phyloP scores from a whole-genome alignment of 1,284 basidiomycete genomes.

The Naganishia albida region DNA sequence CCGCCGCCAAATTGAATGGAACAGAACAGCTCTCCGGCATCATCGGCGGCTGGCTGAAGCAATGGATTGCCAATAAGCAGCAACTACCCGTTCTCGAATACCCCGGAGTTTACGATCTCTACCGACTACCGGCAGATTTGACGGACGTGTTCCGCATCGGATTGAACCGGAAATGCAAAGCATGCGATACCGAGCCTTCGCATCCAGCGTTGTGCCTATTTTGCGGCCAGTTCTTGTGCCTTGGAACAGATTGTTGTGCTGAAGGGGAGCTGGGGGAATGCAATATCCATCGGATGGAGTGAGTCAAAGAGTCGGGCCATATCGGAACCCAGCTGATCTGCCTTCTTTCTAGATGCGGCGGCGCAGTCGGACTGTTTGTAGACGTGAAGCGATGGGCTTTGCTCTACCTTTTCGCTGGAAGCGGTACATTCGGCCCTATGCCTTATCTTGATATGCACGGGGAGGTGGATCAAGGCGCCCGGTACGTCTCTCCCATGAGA shows the following conservation, averaged over 20 bases:
- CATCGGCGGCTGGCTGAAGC: conserved; percentile 49
- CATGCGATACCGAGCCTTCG: conserved; percentile 75
- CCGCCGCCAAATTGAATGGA: conserved; percentile 70
- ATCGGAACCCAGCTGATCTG: conserved; percentile 31
- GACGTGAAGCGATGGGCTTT: conserved; percentile 90
- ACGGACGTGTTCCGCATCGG: conserved; percentile 77
- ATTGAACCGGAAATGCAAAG: conserved; percentile 68
- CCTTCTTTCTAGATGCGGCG: conserved; percentile 70
- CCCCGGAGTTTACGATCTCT: conserved; percentile 80
- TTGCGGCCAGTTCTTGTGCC: conserved; percentile 84
- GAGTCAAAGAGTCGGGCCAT: conserved; percentile 53
- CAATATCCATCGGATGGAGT: conserved; percentile 93
- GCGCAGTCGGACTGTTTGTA: conserved; percentile 84
- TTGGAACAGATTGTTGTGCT: conserved; percentile 90
- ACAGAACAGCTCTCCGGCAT: conserved; percentile 53
- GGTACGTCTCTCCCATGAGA: conserved; percentile 59
- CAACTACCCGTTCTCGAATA: conserved; percentile 69
- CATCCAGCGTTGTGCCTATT: conserved; percentile 90
- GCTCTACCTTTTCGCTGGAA: conserved; percentile 85
- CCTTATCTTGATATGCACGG: conserved; percentile 96
- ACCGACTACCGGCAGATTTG: conserved; percentile 75
- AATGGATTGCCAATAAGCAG: conserved; percentile 47
- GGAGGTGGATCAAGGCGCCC: conserved; percentile 88
- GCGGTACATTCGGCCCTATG: conserved; percentile 82
- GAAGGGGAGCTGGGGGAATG: conserved; percentile 80